Evolutionary conservation across 345 rosid genomes (phyloP).

Genomic region (Barbarea vulgaris): DNA sequence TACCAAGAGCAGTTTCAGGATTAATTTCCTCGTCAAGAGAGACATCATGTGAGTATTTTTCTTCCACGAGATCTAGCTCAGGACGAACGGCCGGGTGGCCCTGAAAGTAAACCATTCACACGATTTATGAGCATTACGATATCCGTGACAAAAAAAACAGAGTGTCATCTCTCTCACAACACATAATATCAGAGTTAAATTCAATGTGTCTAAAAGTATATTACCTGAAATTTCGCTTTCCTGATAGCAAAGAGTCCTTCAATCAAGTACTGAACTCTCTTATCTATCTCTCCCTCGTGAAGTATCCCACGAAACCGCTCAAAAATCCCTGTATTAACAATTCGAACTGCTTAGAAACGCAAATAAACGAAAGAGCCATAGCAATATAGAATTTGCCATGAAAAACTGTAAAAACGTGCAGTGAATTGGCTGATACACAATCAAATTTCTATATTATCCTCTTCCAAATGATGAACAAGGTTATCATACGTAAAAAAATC

Average conservation of each 20-base stretch:
- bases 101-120: slow-evolving; percentile 46
- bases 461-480: slow-evolving; percentile 6
- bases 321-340: slow-evolving; percentile 68
- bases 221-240: slow-evolving; percentile 92
- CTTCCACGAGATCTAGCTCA: slow-evolving; percentile 92
- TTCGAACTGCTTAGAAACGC: slow-evolving; percentile 11
- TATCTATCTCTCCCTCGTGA: slow-evolving; percentile 97
- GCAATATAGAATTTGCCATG: slow-evolving; percentile 14
- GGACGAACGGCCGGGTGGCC: slow-evolving; percentile 96
- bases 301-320: slow-evolving; percentile 94
- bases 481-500: slow-evolving; percentile 1
- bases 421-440: background rate
- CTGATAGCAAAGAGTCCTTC: slow-evolving; percentile 86
- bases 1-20: slow-evolving; percentile 81
- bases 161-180: background rate
- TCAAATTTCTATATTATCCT: background rate
- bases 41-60: slow-evolving; percentile 82
- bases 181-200: background rate
- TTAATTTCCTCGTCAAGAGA: slow-evolving; percentile 75
- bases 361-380: background rate
- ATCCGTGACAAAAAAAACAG: background rate
- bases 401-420: background rate
- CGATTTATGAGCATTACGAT: background rate
- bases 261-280: slow-evolving; percentile 86
- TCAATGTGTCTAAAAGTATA: background rate